Evolutionary conservation across 1,284 basidiomycete species (phyloP).

Genomic region (Sporisorium reilianum): DNA sequence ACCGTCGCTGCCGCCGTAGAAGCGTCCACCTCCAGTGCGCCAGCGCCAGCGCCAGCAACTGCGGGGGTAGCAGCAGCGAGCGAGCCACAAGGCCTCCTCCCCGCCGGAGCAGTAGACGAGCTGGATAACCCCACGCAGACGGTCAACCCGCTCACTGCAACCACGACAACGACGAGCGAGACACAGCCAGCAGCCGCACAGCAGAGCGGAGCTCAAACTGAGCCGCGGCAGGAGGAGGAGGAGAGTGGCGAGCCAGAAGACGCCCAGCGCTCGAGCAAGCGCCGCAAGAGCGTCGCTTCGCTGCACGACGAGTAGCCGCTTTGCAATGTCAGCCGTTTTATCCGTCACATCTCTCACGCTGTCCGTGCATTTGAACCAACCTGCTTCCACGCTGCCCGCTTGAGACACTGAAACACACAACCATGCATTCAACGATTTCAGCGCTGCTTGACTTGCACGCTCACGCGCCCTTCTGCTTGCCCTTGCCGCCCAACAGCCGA

Average conservation of each 20-base stretch:
- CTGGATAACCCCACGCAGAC: constrained; percentile 28
- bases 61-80: no score
- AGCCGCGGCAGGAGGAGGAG: background rate
- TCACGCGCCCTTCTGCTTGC: background rate
- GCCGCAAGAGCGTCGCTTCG: constrained; percentile 26
- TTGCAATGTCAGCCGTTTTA: no score
- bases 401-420: no score
- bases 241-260: constrained; percentile 2
- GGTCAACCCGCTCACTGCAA: constrained; percentile 27
- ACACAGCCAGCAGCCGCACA: no score
- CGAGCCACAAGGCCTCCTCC: constrained; percentile 33
- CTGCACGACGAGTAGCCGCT: constrained; percentile 10
- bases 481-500: background rate
- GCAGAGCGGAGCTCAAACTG: no score
- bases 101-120: constrained; percentile 44
- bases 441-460: no score
- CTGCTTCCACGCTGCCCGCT: no score
- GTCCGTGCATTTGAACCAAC: no score
- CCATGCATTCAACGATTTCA: no score
- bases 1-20: constrained; percentile 1
- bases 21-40: background rate
- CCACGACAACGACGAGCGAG: constrained; percentile 18
- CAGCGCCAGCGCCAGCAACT: background rate
- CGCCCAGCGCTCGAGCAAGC: constrained; percentile 14
- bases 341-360: no score